Base-by-base conservation (phyloP, 352 stramenopile species). In the Phytopythium vexans region DNA sequence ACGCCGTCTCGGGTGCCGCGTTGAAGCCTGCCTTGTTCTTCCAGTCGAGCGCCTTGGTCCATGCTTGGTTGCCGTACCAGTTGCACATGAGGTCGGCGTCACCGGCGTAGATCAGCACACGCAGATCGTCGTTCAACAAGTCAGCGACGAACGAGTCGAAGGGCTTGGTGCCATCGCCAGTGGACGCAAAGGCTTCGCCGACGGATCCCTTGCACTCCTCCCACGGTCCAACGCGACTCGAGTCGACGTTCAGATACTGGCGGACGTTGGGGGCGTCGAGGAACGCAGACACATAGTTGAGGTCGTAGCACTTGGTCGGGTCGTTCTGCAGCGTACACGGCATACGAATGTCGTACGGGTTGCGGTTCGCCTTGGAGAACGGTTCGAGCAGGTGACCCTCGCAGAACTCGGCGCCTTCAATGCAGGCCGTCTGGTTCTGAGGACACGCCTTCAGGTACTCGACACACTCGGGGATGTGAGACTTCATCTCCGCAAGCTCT, bases 41-140 rank as follows among this genome's bases (percentile, higher is more conserved):
- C 95, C 95, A 99, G 12, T 97, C 75, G 33, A 99, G 70, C 4
- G 60, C 82, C 8, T 85, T 58, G 4, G 89, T 97, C 94, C 92
- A 98, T 2, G 92, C 92, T 52, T 88, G 63, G 60, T 98, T 98
- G 31, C 94, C 94, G 41, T 98, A 59, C 76, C 96, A 98, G 62
- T 98, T 98, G 73, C 91, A 98, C 64, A 98, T 97, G 55, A 97
- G 95, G 58, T 98, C 96, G 12, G 89, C 74, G 67, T 99, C 96
- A 49, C 96, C 96, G 11, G 92, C 89, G 72, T 98, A 98, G 54
- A 98, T 94, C n/a, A 98, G 72, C 5, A 97, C 89, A 4, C 68
- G 74, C 5, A 87, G 41, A 7, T 45, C 62, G 16, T 69, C 74
- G 37, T 85, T 49, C n/a, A 98, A 68, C 63, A 99, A 62, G 32